Evolutionary conservation across 169 alveolate species (phyloP).

Genomic region (Plasmodium ovale): DNA sequence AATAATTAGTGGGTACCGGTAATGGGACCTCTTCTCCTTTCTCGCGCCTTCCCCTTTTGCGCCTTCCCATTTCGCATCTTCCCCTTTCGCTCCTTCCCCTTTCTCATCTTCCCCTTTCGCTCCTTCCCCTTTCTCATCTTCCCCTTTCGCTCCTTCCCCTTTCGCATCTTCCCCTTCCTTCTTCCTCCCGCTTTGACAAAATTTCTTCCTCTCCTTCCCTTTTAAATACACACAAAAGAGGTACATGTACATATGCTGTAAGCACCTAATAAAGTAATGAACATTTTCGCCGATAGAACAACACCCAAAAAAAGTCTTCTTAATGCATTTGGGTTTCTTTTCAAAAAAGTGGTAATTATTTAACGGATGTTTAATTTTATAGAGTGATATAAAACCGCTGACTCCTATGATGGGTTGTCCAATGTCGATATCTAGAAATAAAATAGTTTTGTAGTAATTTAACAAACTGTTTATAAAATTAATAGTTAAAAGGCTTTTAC

Average conservation of each 20-base stretch:
- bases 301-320: constrained; percentile 60
- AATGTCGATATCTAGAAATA: constrained; percentile 46
- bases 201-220: not conserved
- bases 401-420: constrained; percentile 70
- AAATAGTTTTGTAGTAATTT: constrained; percentile 25
- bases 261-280: constrained; percentile 12
- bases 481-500: constrained; percentile 33
- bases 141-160: not conserved
- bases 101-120: no score
- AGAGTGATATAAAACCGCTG: constrained; percentile 48
- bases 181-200: not conserved
- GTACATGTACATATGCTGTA: constrained; percentile 28
- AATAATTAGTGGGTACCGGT: constrained; percentile 33
- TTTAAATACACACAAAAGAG: constrained; percentile 33
- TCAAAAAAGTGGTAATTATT: constrained; percentile 56
- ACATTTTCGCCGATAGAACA: constrained; percentile 46
- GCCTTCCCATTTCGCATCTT: not conserved
- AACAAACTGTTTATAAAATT: constrained; percentile 44
- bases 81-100: not conserved
- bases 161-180: not conserved
- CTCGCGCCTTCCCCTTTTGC: not conserved
- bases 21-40: no score
- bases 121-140: not conserved
- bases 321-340: constrained; percentile 48
- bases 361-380: constrained; percentile 40